phyloP scores from a whole-genome alignment of 345 rosid genomes.

The Dimocarpus longan region DNA sequence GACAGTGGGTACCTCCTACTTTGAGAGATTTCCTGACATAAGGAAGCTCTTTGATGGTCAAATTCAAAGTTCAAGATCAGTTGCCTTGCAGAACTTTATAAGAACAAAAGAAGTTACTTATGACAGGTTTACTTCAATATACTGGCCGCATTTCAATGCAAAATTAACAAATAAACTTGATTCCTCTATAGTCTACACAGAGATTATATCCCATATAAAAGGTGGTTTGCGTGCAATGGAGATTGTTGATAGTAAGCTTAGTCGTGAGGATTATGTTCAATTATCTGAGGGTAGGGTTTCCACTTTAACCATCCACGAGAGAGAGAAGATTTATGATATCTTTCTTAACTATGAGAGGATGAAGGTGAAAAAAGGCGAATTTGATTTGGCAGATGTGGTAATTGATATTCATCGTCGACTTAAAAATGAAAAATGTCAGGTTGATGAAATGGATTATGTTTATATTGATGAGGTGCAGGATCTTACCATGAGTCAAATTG shows the following conservation, averaged over 20 bases:
- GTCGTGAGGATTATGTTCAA: constrained; percentile 35
- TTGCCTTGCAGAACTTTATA: constrained; percentile 33
- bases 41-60: constrained; percentile 28
- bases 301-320: constrained; percentile 28
- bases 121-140: constrained; percentile 44
- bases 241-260: constrained; percentile 33
- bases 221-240: constrained; percentile 40
- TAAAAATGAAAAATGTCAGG: constrained; percentile 25
- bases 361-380: constrained; percentile 46
- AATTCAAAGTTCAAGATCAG: constrained; percentile 25
- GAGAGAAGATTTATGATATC: constrained; percentile 40
- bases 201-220: constrained; percentile 59
- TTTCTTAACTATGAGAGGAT: constrained; percentile 49
- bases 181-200: constrained; percentile 51
- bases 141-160: constrained; percentile 56
- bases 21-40: constrained; percentile 42
- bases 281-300: constrained; percentile 44
- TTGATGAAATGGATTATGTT: constrained; percentile 47
- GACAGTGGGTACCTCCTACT: constrained; percentile 49
- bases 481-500: constrained; percentile 58
- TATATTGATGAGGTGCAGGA: constrained; percentile 71
- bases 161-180: constrained; percentile 42
- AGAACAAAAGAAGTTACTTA: constrained; percentile 48
- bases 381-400: constrained; percentile 64
- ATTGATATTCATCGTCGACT: constrained; percentile 53